Evolutionary conservation across 345 rosid genomes (phyloP), one percentile per base, ranked within the genome.

Genomic region (Populus simonii): DNA sequence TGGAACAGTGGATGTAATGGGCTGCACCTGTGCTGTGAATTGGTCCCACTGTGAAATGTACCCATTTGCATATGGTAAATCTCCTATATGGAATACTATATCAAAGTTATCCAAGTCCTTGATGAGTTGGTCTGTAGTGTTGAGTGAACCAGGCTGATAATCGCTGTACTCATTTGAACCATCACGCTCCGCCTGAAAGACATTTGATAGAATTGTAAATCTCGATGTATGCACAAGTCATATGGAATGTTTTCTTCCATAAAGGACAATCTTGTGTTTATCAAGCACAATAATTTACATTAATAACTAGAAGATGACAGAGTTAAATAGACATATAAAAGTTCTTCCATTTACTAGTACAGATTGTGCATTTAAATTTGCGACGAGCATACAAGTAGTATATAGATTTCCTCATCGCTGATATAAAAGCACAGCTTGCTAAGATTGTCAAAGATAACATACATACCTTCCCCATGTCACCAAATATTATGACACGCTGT

Each of bases 401-500:
- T n/a, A 3, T 69, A 27, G 53, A 47, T 68, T 15, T 38, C 35
- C 27, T n/a, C 5, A 1, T 16, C 1, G 8, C 25, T 20, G 53
- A 41, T 8, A 11, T 6, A 11, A 3, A 29, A 31, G 57, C 31
- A 53, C 72, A 67, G 20, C 29, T 69, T 69, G 59, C 25, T n/a
- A 66, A 10, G 66, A 72, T 51, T 73, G 45, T 72, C 47, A 18
- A 18, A 71, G 8, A 25, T 47, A 27, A 15, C 47, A 11, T 86
- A 91, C 97, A 11, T 87, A 92, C 97, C 93, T 91, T 92, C 8
- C 97, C 95, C 93, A 95, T 93, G 85, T 92, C 99, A 74, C 98
- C 98, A 45, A 92, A 93, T 74, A 95, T 82, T 55, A 92, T 83
- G 72, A 95, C 89, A 59, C 89, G 90, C 75, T 95, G 99, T 74